Evolutionary conservation across 495 filamentous ascomycete genomes (phyloP).

Genomic region (Penicillium nucicola): DNA sequence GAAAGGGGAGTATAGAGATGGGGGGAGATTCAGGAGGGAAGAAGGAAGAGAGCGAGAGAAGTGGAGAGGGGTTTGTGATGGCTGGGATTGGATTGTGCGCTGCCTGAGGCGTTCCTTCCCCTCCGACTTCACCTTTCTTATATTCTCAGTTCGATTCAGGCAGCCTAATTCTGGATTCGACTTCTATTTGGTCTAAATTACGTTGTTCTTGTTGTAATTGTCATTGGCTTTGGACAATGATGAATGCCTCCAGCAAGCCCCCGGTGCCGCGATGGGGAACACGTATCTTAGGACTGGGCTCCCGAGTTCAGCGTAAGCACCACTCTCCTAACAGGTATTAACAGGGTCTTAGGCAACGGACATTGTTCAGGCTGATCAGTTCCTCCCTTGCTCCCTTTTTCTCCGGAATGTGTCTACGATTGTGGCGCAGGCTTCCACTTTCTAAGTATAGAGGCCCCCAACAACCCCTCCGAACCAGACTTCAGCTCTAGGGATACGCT

Average conservation of each 20-base stretch:
- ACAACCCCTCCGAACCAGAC: neutral
- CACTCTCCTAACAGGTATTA: neutral
- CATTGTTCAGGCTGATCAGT: slow-evolving; percentile 1
- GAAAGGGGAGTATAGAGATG: slow-evolving; percentile 27
- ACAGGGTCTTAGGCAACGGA: neutral
- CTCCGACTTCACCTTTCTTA: slow-evolving; percentile 11
- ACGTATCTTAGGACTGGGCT: neutral
- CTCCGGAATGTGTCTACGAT: neutral
- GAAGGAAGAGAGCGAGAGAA: slow-evolving; percentile 33
- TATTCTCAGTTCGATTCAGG: slow-evolving; percentile 3
- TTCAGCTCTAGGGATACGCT: neutral
- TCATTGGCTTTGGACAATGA: too few species aligned
- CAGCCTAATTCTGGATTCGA: slow-evolving; percentile 10
- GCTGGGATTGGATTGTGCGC: slow-evolving; percentile 30
- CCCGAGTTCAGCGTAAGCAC: neutral
- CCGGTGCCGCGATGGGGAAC: slow-evolving; percentile 2
- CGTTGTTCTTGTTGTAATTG: too few species aligned
- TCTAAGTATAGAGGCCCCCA: slow-evolving; percentile 29
- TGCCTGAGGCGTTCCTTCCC: slow-evolving; percentile 17
- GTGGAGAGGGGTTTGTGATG: slow-evolving; percentile 33
- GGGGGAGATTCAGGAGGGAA: slow-evolving; percentile 28
- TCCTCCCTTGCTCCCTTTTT: neutral
- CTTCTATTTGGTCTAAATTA: too few species aligned
- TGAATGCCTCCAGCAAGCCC: slow-evolving; percentile 8
- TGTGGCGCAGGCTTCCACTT: slow-evolving; percentile 14